phyloP scores from a whole-genome alignment of 1,139 yeast species.

The Geotrichum klebahnii region DNA sequence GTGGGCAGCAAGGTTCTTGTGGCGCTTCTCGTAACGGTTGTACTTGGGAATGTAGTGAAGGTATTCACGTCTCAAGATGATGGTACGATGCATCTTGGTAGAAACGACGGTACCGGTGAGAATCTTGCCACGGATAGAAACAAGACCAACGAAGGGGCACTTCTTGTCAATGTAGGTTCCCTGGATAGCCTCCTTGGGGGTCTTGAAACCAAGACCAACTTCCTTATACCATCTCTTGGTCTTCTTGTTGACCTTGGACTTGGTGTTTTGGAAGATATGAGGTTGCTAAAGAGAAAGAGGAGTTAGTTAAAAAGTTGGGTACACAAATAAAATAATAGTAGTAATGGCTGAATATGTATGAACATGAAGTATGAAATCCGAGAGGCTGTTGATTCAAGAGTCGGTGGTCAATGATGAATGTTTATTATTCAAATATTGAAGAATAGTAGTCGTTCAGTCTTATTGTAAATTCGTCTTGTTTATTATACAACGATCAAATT shows the following conservation, averaged over 20 bases:
- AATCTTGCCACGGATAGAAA: conserved; percentile 99
- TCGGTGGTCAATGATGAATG: neutral
- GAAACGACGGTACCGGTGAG: conserved; percentile 94
- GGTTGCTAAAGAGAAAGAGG: conserved; percentile 70
- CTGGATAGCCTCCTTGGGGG: conserved; percentile 97
- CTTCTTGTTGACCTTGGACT: conserved; percentile 97
- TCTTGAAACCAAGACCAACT: conserved; percentile 99
- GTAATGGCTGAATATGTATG: neutral
- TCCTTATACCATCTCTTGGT: conserved; percentile 99
- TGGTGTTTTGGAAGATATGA: conserved; percentile 99
- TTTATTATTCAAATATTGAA: neutral
- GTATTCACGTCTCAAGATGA: conserved; percentile 99
- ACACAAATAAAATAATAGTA: neutral
- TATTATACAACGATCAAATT: too few species aligned
- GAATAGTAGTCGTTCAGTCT: neutral
- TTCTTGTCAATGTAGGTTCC: conserved; percentile 99
- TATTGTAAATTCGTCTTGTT: too few species aligned
- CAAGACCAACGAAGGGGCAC: conserved; percentile 97
- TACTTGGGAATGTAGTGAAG: conserved; percentile 99
- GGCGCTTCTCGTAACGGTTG: conserved; percentile 99
- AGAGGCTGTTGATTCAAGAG: neutral
- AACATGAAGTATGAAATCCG: too few species aligned
- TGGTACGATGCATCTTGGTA: conserved; percentile 99
- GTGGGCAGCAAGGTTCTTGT: conserved; percentile 99
- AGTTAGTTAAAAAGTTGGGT: conserved; percentile 6